A percentile compares a stretch with the other conserved stretches of the same genome.
These are phyloP conservation scores for Stentor coeruleus DNA, from an alignment of 73 alveolate species.

Conservation along the genomic window DNA sequence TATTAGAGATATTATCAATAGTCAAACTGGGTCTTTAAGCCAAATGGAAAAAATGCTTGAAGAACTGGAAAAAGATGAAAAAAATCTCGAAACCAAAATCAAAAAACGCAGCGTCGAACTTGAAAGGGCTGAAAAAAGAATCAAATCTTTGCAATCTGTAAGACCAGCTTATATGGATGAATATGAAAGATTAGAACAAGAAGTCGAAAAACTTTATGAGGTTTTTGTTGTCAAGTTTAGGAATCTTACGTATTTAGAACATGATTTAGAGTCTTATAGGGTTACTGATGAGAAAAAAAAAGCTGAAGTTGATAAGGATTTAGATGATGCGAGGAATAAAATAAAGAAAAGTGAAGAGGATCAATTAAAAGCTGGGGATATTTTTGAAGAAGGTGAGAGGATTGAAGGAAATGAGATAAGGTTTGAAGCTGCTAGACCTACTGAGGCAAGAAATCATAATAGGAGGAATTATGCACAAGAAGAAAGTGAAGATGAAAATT, in stretches of 20 bases:
- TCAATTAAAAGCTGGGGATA: not conserved
- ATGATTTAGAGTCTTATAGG: conserved; percentile 77
- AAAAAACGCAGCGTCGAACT: conserved; percentile 79
- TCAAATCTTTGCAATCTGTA: conserved; percentile 77
- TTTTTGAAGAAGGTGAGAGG: not conserved
- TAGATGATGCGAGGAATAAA: not conserved
- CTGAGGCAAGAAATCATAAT: not conserved
- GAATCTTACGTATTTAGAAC: conserved; percentile 92
- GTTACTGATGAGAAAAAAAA: conserved; percentile 44
- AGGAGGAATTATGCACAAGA: conserved; percentile 25
- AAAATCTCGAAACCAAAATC: conserved; percentile 77
- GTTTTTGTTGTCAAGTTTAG: conserved; percentile 93
- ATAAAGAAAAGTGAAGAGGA: not conserved
- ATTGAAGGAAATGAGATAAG: not conserved
- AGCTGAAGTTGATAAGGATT: not conserved
- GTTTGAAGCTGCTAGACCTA: conserved; percentile 20
- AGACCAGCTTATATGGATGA: conserved; percentile 85
- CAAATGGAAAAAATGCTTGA: conserved; percentile 84
- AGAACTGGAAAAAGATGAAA: conserved; percentile 77
- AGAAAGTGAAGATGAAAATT: conserved; percentile 49
- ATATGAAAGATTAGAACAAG: conserved; percentile 65
- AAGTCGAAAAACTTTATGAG: conserved; percentile 68
- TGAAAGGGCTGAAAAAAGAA: conserved; percentile 90
- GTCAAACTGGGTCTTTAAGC: conserved; percentile 75
- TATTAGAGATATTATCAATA: conserved; percentile 71